Percentiles rank a stretch among this genome's conserved stretches.
These are phyloP conservation scores for Asterochloris sp. DNA, from an alignment of 139 green algal genomes.

Conservation along the genomic window DNA sequence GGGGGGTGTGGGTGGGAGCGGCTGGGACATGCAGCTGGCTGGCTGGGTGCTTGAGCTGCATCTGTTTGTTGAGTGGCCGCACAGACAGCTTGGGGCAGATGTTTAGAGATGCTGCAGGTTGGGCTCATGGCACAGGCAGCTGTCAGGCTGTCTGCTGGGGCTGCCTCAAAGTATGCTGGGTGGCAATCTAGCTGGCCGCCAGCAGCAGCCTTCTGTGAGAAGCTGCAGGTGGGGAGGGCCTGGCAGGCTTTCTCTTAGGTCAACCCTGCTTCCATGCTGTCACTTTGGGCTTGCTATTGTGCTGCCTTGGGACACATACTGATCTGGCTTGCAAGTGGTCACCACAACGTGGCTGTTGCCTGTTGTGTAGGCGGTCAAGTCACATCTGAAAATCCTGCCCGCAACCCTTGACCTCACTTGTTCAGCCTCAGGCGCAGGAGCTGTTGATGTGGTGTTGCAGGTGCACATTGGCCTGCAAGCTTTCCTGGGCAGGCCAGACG, in stretches of 20 bases:
- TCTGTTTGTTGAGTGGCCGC: too few species aligned
- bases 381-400: background rate
- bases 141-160: too few species aligned
- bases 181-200: too few species aligned
- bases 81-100: too few species aligned
- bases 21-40: too few species aligned
- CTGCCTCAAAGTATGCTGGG: too few species aligned
- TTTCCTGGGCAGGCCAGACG: conserved; percentile 12
- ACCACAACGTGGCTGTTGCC: too few species aligned
- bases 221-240: conserved; percentile 6
- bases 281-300: background rate
- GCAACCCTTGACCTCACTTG: background rate
- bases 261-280: background rate
- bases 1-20: too few species aligned
- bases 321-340: too few species aligned
- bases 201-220: conserved; percentile 7
- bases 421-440: background rate
- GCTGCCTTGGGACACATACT: background rate
- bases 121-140: too few species aligned
- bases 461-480: conserved; percentile 12
- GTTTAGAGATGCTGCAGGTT: too few species aligned
- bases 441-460: background rate
- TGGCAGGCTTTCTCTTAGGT: background rate
- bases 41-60: too few species aligned
- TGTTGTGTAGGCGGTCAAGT: background rate